These are phyloP conservation scores for Chlorencoelia australis DNA, from an alignment of 2,329 filamentous ascomycete species.

Conservation along the genomic window DNA sequence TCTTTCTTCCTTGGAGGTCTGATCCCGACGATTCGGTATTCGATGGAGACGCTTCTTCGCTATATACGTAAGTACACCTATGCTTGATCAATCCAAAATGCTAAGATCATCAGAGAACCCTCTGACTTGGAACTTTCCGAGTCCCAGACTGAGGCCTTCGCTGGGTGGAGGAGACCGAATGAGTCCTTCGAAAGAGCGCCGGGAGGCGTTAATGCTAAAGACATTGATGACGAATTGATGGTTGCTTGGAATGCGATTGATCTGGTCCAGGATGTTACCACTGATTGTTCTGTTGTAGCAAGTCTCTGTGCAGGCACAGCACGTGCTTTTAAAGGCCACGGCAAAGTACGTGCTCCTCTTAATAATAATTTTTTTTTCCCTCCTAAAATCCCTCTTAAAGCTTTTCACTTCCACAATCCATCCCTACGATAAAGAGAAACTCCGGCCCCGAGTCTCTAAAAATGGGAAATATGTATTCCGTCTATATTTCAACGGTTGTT, in stretches of 20 bases:
- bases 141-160: slow-evolving; percentile 65
- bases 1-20: slow-evolving; percentile 77
- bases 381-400: slow-evolving; percentile 30
- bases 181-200: slow-evolving; percentile 43
- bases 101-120: slow-evolving; percentile 47
- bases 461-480: slow-evolving; percentile 86
- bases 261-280: slow-evolving; percentile 88
- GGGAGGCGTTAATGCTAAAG: neutral
- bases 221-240: slow-evolving; percentile 41
- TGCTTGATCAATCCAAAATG: slow-evolving; percentile 5
- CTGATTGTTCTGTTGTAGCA: slow-evolving; percentile 94
- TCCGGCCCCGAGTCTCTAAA: slow-evolving; percentile 52
- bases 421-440: slow-evolving; percentile 55
- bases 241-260: slow-evolving; percentile 52
- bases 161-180: slow-evolving; percentile 68
- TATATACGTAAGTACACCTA: slow-evolving; percentile 51
- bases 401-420: slow-evolving; percentile 64
- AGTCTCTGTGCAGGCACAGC: slow-evolving; percentile 78
- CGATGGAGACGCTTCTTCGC: slow-evolving; percentile 34
- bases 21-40: slow-evolving; percentile 56
- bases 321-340: slow-evolving; percentile 56
- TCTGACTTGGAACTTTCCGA: slow-evolving; percentile 62
- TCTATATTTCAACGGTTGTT: slow-evolving; percentile 94
- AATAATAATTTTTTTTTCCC: neutral
- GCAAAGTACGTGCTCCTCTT: slow-evolving; percentile 42